phyloP scores from a whole-genome alignment of 2,329 filamentous ascomycete species.

The Botrytis medusae region DNA sequence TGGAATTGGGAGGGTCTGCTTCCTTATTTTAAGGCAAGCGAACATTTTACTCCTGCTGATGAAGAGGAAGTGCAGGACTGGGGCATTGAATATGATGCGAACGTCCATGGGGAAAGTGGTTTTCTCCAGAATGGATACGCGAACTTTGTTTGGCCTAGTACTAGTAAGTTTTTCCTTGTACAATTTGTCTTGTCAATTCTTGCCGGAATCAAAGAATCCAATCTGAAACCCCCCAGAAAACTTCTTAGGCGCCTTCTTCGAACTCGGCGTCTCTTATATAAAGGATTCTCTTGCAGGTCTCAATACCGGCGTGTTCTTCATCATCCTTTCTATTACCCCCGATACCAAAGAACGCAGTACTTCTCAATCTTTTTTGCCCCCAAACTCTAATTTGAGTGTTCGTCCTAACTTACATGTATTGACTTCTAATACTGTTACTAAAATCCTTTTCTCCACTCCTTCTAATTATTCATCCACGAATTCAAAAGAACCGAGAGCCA shows the following conservation, averaged over 20 bases:
- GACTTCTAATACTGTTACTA: constrained; percentile 6
- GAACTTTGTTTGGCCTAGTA: constrained; percentile 13
- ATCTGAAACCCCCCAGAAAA: constrained; percentile 35
- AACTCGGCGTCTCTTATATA: constrained; percentile 42
- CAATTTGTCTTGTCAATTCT: constrained; percentile 20
- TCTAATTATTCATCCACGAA: not conserved
- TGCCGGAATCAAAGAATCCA: constrained; percentile 34
- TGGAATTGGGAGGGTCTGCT: constrained; percentile 42
- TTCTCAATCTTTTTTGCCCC: constrained; percentile 9
- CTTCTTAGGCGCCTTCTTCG: constrained; percentile 42
- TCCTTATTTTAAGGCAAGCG: constrained; percentile 37
- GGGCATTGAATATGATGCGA: constrained; percentile 27
- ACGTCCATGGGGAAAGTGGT: constrained; percentile 27
- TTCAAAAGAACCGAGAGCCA: not conserved
- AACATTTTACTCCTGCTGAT: constrained; percentile 2
- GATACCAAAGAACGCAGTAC: constrained; percentile 1
- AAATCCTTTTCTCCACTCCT: not conserved
- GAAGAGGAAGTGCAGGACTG: not conserved
- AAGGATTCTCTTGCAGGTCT: constrained; percentile 35
- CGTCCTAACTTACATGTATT: constrained; percentile 17
- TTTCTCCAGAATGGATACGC: constrained; percentile 10
- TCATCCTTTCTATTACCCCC: not conserved
- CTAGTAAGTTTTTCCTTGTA: not conserved
- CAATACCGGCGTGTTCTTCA: constrained; percentile 6
- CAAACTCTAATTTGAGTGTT: not conserved